Evolutionary conservation across 2,329 filamentous ascomycete genomes (phyloP).

Genomic region (Rhynchosporium agropyri): DNA sequence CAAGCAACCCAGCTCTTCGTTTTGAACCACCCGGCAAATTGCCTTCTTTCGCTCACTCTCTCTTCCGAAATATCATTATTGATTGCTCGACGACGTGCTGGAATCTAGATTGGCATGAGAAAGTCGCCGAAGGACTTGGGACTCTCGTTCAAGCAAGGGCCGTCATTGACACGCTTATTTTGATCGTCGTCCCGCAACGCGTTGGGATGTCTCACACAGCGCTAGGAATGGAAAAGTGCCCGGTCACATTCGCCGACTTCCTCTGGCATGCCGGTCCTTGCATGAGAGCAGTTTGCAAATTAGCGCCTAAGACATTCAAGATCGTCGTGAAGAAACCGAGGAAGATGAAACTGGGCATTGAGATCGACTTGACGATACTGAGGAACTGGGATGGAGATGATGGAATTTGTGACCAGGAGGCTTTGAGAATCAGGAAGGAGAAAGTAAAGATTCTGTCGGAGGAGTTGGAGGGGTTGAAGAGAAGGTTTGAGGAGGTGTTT

Average conservation of each 20-base stretch:
- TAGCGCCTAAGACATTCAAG: slow-evolving; percentile 33
- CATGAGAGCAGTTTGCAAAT: slow-evolving; percentile 29
- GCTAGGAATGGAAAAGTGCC: slow-evolving; percentile 23
- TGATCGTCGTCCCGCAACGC: slow-evolving; percentile 30
- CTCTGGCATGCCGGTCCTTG: slow-evolving; percentile 28
- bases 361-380: slow-evolving; percentile 26
- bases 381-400: not conserved
- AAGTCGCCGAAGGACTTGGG: slow-evolving; percentile 26
- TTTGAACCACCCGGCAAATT: slow-evolving; percentile 17
- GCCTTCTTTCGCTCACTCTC: slow-evolving; percentile 17
- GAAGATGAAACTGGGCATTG: slow-evolving; percentile 23
- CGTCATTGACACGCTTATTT: slow-evolving; percentile 31
- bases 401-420: slow-evolving; percentile 18
- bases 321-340: slow-evolving; percentile 34
- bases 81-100: slow-evolving; percentile 30
- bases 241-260: slow-evolving; percentile 36
- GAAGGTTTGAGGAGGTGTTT: slow-evolving; percentile 32
- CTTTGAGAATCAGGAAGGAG: slow-evolving; percentile 10
- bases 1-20: not conserved
- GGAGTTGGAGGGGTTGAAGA: slow-evolving; percentile 32
- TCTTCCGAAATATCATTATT: slow-evolving; percentile 33
- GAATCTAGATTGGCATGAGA: slow-evolving; percentile 29
- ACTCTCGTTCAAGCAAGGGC: slow-evolving; percentile 27
- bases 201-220: slow-evolving; percentile 25
- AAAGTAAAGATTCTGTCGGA: slow-evolving; percentile 13